Conservation (phyloP, 495 filamentous ascomycete species). For the Tuber umbilicatum region DNA sequence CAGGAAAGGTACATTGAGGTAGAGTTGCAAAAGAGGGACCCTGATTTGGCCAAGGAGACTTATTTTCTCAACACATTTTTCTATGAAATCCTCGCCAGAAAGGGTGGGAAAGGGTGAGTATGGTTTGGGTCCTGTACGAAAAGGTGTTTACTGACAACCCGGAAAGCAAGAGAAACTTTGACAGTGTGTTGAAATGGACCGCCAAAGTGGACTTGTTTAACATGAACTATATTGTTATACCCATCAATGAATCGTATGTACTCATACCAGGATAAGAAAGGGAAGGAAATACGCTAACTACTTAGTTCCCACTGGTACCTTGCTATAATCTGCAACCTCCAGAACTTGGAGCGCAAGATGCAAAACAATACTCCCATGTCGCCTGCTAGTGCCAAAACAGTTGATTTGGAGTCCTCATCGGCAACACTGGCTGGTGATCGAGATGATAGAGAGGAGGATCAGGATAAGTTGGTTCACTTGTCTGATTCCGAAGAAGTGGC, state of each 20-base stretch:
- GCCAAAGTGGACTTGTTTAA: slow-evolving; percentile 74
- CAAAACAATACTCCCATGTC: slow-evolving; percentile 22
- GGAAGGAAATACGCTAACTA: slow-evolving; percentile 15
- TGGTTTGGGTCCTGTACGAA: slow-evolving; percentile 54
- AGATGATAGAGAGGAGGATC: slow-evolving; percentile 30
- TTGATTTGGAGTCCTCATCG: slow-evolving; percentile 24
- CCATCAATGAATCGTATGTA: slow-evolving; percentile 65
- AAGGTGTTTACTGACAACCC: slow-evolving; percentile 14
- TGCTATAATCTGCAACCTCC: slow-evolving; percentile 88
- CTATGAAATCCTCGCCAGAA: slow-evolving; percentile 63
- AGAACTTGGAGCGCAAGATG: slow-evolving; percentile 48
- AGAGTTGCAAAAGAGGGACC: slow-evolving; percentile 51
- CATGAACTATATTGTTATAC: slow-evolving; percentile 84
- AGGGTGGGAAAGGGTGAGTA: slow-evolving; percentile 49
- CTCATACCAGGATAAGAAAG: not conserved
- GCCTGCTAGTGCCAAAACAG: slow-evolving; percentile 19
- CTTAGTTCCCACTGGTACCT: slow-evolving; percentile 75
- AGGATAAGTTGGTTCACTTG: slow-evolving; percentile 6
- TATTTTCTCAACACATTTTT: slow-evolving; percentile 94
- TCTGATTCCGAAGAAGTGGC: not conserved
- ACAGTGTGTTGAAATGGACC: slow-evolving; percentile 83
- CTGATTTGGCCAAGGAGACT: slow-evolving; percentile 56
- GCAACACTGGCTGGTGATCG: slow-evolving; percentile 21
- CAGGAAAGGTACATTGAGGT: slow-evolving; percentile 55
- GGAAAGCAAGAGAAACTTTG: slow-evolving; percentile 39